Evolutionary conservation across 1,139 yeast species (phyloP), one percentile per base, ranked within the genome.

Genomic region (Pichia sp.): DNA sequence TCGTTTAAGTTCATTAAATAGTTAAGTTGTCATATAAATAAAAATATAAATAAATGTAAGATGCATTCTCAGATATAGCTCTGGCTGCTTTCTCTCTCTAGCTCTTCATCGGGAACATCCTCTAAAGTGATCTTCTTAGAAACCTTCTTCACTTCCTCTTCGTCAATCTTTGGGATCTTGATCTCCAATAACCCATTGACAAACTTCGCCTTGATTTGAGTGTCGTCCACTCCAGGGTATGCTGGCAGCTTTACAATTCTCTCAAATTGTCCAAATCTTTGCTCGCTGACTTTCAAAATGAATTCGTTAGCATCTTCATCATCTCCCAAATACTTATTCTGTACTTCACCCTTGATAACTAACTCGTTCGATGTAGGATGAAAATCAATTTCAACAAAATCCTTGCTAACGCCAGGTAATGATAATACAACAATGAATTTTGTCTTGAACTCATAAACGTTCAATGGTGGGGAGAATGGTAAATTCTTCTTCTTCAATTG

Each of bases 401-500:
- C 62, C 22, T 72, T 65, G 22, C 62, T 58, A 8, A 76, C 75
- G 32, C 81, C 81, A 6, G 80, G 74, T 13, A 74, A 55, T 5
- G 77, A 67, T 8, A 72, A 53, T 3, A 66, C 67, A 12, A 72
- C 64, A 14, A 62, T 49, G 45, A 70, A 74, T 14, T 61, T 55
- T 9, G 59, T 60, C 5, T 63, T 61, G 27, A 63, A 58, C 39
- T 73, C 76, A 45, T 72, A 72, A 14, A 74, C 66, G 45, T 74
- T 76, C 8, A 72, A 58, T 35, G 72, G 67, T n/a, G 80, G 79
- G 6, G 77, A 63, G 39, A 69, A 70, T 44, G 74, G 74, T 30
- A 63, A 41, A 15, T 58, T 56, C n/a, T 59, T 56, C 31, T 32
- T 34, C 20, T 44, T 50, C 27, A 56, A 46, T 41, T 68, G 70